phyloP scores from a whole-genome alignment of 192 early-diverging fungal species.

The Podila epigama region DNA sequence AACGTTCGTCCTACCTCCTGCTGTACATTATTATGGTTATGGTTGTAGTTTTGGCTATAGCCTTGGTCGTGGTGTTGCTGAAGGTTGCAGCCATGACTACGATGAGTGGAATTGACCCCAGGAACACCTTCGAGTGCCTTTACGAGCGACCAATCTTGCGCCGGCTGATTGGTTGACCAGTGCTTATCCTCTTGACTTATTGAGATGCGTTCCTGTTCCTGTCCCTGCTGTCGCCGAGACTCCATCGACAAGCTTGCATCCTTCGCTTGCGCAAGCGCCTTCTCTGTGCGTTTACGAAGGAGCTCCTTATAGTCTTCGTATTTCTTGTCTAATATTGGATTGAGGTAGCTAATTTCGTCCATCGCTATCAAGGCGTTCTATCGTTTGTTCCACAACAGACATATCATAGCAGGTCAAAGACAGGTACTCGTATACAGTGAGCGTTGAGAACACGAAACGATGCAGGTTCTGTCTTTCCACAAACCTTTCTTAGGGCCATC shows the following conservation, averaged over 20 bases:
- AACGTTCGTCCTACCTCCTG: neutral
- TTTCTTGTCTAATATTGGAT: slow-evolving; percentile 61
- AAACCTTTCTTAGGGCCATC: neutral
- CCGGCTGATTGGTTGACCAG: slow-evolving; percentile 7
- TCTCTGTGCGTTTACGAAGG: slow-evolving; percentile 42
- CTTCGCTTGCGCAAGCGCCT: slow-evolving; percentile 10
- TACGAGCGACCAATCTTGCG: slow-evolving; percentile 18
- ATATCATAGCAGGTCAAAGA: too few species aligned
- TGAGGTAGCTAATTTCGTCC: slow-evolving; percentile 61
- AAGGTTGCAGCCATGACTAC: neutral
- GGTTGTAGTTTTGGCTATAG: too few species aligned
- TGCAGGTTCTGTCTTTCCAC: neutral
- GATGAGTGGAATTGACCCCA: slow-evolving; percentile 30
- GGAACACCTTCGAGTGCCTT: slow-evolving; percentile 48
- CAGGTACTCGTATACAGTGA: too few species aligned
- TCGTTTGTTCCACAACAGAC: too few species aligned
- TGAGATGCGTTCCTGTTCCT: neutral
- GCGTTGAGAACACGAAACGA: neutral
- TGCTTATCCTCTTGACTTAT: slow-evolving; percentile 13
- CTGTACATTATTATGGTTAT: too few species aligned
- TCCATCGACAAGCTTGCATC: slow-evolving; percentile 11
- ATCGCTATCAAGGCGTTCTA: slow-evolving; percentile 61
- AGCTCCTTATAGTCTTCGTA: slow-evolving; percentile 57
- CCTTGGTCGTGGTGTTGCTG: slow-evolving; percentile 2
- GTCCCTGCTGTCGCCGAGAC: neutral